Percentiles rank a stretch among this genome's conserved stretches.
Conservation (phyloP, 108 stramenopile genomes). For the Schizochytrium sp. region DNA sequence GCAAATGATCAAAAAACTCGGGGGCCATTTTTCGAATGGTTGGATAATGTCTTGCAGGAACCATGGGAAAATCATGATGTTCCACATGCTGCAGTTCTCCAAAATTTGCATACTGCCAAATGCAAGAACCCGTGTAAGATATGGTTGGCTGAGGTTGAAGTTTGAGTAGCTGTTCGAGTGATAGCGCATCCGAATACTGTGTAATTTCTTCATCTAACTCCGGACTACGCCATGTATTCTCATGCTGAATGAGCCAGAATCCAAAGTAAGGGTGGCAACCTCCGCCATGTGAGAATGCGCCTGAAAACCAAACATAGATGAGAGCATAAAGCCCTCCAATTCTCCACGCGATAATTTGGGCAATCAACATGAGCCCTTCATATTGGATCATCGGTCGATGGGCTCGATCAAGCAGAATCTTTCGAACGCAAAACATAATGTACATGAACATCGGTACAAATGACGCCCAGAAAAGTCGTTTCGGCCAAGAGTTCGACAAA, state of each 20-base stretch:
- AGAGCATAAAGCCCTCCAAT: conserved; percentile 23
- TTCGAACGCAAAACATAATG: conserved; percentile 45
- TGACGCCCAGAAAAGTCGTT: conserved; percentile 2
- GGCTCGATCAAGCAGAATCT: conserved; percentile 10
- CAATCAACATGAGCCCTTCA: conserved; percentile 46
- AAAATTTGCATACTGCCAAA: conserved; percentile 48
- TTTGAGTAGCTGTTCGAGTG: background rate
- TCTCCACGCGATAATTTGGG: conserved; percentile 20
- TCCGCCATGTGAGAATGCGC: conserved; percentile 27
- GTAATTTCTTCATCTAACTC: background rate
- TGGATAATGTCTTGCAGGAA: conserved; percentile 85
- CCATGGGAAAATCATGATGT: conserved; percentile 93
- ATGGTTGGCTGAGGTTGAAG: conserved; percentile 32
- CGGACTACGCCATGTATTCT: conserved; percentile 33
- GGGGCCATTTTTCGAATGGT: conserved; percentile 83
- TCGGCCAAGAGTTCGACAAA: background rate
- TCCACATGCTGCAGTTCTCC: conserved; percentile 71
- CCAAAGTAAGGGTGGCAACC: conserved; percentile 57
- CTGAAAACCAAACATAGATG: conserved; percentile 27
- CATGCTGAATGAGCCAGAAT: conserved; percentile 53
- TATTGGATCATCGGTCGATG: conserved; percentile 44
- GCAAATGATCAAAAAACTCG: conserved; percentile 87
- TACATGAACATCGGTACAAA: conserved; percentile 31
- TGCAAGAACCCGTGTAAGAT: conserved; percentile 12
- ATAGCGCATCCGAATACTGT: background rate